Percentiles rank a stretch among this genome's conserved stretches.
Conservation (phyloP, 441 rosid genomes). For the Eruca vesicaria region DNA sequence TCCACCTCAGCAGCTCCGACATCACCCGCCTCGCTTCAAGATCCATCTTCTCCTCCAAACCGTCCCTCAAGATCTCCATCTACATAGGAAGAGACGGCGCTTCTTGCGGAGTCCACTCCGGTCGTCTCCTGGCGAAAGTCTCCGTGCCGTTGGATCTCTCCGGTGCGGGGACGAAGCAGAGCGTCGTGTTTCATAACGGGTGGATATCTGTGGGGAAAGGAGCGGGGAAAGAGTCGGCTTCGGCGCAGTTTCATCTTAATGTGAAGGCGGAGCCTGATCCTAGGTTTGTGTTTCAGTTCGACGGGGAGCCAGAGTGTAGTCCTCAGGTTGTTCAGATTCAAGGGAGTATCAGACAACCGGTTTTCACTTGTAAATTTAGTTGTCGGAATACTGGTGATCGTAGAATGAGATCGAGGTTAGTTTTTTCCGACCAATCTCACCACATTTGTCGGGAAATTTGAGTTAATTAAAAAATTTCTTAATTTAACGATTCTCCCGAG, state of each 20-base stretch:
- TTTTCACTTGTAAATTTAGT: conserved; percentile 90
- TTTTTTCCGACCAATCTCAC: neutral
- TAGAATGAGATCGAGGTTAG: conserved; percentile 66
- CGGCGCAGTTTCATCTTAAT: conserved; percentile 60
- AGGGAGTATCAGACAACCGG: conserved; percentile 80
- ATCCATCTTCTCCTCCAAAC: conserved; percentile 53
- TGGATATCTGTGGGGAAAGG: conserved; percentile 74
- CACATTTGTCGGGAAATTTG: conserved; percentile 5
- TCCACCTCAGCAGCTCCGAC: conserved; percentile 65
- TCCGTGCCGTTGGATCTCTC: conserved; percentile 73
- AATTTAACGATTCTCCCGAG: conserved; percentile 6
- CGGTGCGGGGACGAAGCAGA: conserved; percentile 48
- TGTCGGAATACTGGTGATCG: conserved; percentile 65
- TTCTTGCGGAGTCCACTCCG: conserved; percentile 70
- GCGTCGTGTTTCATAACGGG: conserved; percentile 65
- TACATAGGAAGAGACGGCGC: conserved; percentile 71
- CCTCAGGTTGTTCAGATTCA: conserved; percentile 91
- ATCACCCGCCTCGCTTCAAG: conserved; percentile 49
- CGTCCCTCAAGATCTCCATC: conserved; percentile 52
- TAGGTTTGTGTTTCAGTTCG: conserved; percentile 95
- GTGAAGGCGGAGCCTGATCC: conserved; percentile 90
- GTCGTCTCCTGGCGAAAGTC: conserved; percentile 64
- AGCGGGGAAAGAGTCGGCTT: conserved; percentile 37
- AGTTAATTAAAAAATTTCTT: neutral
- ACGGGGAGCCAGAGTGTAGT: conserved; percentile 93